Conservation (phyloP, 2,329 filamentous ascomycete genomes). For the Colletotrichum nymphaeae region DNA sequence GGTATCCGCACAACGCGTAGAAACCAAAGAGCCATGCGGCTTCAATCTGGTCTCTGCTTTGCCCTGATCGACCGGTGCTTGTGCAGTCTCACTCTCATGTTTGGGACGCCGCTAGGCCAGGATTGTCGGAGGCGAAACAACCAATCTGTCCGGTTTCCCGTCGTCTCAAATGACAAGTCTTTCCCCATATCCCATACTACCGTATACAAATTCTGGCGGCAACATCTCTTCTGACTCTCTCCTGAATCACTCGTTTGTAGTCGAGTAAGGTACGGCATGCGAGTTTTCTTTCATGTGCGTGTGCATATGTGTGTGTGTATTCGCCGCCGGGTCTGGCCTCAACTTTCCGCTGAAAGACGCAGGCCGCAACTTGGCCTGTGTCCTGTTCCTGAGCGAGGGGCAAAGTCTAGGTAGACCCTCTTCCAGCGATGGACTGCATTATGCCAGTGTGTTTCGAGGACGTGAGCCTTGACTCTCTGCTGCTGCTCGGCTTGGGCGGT, state of each 20-base stretch:
- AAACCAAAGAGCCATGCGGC: not conserved
- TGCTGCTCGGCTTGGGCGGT: slow-evolving; percentile 7
- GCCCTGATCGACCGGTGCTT: not conserved
- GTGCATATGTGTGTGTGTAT: not conserved
- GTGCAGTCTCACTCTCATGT: not conserved
- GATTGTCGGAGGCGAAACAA: not conserved
- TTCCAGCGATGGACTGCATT: slow-evolving; percentile 4
- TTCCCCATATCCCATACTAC: not conserved
- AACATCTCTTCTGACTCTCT: not conserved
- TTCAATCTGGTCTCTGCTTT: not conserved
- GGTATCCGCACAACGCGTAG: not conserved
- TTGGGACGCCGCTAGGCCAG: not conserved
- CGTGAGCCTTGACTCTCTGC: slow-evolving; percentile 15
- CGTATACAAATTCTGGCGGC: not conserved
- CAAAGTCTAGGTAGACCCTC: slow-evolving; percentile 4
- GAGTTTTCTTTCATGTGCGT: not conserved
- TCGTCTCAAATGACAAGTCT: slow-evolving; percentile 4
- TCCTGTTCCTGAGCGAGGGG: slow-evolving; percentile 2
- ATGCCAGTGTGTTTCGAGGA: slow-evolving; percentile 21
- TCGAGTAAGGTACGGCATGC: not conserved
- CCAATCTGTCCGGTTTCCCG: not conserved
- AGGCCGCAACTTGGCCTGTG: not conserved
- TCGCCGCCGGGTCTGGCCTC: slow-evolving; percentile 13
- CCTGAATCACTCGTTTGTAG: not conserved
- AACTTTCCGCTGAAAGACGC: not conserved